A percentile compares a stretch with the other conserved stretches of the same genome.
These are phyloP conservation scores for Hypoxylon sp. DNA, from an alignment of 2,329 filamentous ascomycete species.

Conservation along the genomic window DNA sequence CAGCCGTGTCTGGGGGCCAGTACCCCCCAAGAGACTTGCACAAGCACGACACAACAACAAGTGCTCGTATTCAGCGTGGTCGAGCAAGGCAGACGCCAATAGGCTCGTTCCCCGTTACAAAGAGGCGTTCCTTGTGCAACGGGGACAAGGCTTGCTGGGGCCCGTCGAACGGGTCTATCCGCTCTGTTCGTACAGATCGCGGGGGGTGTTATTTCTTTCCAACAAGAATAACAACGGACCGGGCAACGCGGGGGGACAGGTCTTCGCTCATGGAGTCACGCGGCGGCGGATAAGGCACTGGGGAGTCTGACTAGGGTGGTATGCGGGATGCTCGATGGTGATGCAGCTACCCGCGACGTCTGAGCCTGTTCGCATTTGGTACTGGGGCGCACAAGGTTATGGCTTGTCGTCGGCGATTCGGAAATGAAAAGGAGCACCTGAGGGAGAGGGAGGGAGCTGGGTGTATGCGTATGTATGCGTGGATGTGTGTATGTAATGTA, in stretches of 20 bases:
- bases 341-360: conserved; percentile 57
- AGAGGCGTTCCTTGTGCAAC: conserved; percentile 56
- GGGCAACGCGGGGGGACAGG: conserved; percentile 52
- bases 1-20: conserved; percentile 50
- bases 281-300: conserved; percentile 58
- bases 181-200: conserved; percentile 52
- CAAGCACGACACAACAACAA: conserved; percentile 50
- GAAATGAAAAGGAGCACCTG: conserved; percentile 45
- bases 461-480: conserved; percentile 21
- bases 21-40: conserved; percentile 48
- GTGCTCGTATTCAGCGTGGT: conserved; percentile 55
- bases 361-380: conserved; percentile 57
- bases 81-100: conserved; percentile 53
- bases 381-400: conserved; percentile 47
- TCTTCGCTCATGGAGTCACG: conserved; percentile 55
- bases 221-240: conserved; percentile 49
- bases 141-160: conserved; percentile 47
- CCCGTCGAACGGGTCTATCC: conserved; percentile 53
- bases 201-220: conserved; percentile 49
- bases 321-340: conserved; percentile 57
- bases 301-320: conserved; percentile 55
- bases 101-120: conserved; percentile 54
- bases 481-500: conserved; percentile 38
- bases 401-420: conserved; percentile 51
- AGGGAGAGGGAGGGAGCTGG: conserved; percentile 31